These are phyloP conservation scores for Russula ochroleuca DNA, from an alignment of 768 basidiomycete species.

Conservation along the genomic window DNA sequence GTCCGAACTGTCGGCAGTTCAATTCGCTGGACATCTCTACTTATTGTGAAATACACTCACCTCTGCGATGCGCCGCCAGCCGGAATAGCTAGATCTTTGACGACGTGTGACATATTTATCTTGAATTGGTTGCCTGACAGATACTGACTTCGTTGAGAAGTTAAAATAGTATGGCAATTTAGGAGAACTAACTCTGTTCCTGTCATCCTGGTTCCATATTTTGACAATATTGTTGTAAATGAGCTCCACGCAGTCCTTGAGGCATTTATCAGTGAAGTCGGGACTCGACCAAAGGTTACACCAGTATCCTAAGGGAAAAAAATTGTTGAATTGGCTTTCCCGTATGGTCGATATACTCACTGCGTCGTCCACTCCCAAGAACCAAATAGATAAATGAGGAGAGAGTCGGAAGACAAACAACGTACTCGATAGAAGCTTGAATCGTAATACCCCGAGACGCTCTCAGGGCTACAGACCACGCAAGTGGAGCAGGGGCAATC, in stretches of 20 bases:
- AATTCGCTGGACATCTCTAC: not conserved
- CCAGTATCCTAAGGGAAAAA: slow-evolving; percentile 6
- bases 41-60: not conserved
- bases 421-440: slow-evolving; percentile 12
- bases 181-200: not conserved
- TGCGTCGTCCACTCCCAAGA: not conserved
- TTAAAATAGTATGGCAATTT: not conserved
- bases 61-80: no score
- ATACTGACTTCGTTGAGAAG: slow-evolving; percentile 1
- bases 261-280: not conserved
- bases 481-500: no score
- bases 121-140: not conserved
- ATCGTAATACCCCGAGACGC: not conserved
- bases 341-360: not conserved
- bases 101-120: slow-evolving; percentile 6
- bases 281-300: not conserved
- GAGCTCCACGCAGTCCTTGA: slow-evolving; percentile 1
- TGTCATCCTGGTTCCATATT: slow-evolving; percentile 15
- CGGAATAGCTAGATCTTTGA: not conserved
- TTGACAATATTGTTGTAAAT: not conserved
- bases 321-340: not conserved
- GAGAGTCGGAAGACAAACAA: not conserved
- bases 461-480: no score
- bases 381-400: no score
- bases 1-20: not conserved